Evolutionary conservation across 1,284 basidiomycete genomes (phyloP), one percentile per base, ranked within the genome.

Genomic region (Phylloboletellus chloephorus): DNA sequence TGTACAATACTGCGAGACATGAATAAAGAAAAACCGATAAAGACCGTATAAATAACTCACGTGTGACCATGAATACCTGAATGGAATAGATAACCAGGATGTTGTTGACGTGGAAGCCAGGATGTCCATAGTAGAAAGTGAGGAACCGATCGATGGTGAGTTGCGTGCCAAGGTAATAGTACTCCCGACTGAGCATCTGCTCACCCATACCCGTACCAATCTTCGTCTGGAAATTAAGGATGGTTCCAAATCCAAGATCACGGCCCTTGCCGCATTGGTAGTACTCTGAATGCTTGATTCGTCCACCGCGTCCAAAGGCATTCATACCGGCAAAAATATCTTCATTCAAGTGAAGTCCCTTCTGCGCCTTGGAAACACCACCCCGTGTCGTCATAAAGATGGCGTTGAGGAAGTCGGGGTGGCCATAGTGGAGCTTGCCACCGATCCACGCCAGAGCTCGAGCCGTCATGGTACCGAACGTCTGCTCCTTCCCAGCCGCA

Each of bases 301-400:
- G 83, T 47, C 96, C 96, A 47, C 96, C 96, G 47, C 96, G 91
- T 47, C 92, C 91, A 63, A 98, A 94, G 8, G 96, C 95, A 56
- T 88, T 98, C 94, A 99, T 99, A 63, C 96, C 96, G 37, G 96
- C 96, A 64, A 95, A 99, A 54, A 99, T 98, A 82, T 99, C 96
- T 67, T 99, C 96, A 72, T 98, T 98, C 48, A 98, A 70, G 68
- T 98, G 96, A 33, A 99, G 73, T 57, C 96, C 95, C 67, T 98
- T 99, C 67, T 99, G 95, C 23, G 96, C 95, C 68, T 99, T 99
- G 48, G 93, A 98, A 17, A 99, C 95, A 63, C 96, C 96, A 43
- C 95, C 96, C 43, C 96, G 91, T 11, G 96, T 98, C 49, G 79
- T 91, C 96, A 98, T 98, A 73, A 96, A 99, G 41, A 91, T 82